Percentiles rank a stretch among this genome's conserved stretches.
Conservation (phyloP, 2,329 filamentous ascomycete genomes). For the Zalaria obscura region DNA sequence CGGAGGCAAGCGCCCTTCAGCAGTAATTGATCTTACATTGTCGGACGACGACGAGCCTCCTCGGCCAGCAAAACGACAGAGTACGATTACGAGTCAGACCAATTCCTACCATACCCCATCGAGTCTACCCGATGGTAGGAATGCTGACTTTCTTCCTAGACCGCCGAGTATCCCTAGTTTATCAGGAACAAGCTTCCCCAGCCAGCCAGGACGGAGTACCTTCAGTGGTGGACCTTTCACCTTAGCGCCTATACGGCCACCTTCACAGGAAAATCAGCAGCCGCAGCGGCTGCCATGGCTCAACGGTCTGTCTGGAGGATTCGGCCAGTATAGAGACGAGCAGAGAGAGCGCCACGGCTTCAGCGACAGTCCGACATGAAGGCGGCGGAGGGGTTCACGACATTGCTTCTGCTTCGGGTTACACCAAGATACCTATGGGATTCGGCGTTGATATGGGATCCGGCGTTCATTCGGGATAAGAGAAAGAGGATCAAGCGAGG, state of each 20-base stretch:
- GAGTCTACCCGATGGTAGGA: slow-evolving; percentile 6
- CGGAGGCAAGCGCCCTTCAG: slow-evolving; percentile 28
- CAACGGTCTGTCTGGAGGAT: slow-evolving; percentile 1
- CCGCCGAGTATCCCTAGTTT: slow-evolving; percentile 7
- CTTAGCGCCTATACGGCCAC: slow-evolving; percentile 7
- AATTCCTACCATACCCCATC: slow-evolving; percentile 8
- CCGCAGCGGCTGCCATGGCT: slow-evolving; percentile 4
- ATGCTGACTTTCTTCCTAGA: slow-evolving; percentile 7
- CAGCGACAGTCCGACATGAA: slow-evolving; percentile 2
- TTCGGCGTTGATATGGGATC: no score
- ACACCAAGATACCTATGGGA: no score
- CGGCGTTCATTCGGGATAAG: no score
- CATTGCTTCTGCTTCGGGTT: no score
- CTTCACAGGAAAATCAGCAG: slow-evolving; percentile 1
- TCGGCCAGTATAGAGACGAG: slow-evolving; percentile 1
- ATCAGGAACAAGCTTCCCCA: slow-evolving; percentile 2
- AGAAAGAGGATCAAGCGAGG: no score
- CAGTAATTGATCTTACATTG: slow-evolving; percentile 35
- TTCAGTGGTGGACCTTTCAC: slow-evolving; percentile 5
- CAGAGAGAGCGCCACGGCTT: background rate
- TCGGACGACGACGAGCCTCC: slow-evolving; percentile 30
- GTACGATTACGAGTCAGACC: slow-evolving; percentile 10
- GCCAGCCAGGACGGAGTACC: no score
- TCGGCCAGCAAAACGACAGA: slow-evolving; percentile 16
- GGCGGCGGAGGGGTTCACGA: background rate